Evolutionary conservation across 768 basidiomycete species (phyloP), one percentile per base, ranked within the genome.

Genomic region (Termitomyces sp.): DNA sequence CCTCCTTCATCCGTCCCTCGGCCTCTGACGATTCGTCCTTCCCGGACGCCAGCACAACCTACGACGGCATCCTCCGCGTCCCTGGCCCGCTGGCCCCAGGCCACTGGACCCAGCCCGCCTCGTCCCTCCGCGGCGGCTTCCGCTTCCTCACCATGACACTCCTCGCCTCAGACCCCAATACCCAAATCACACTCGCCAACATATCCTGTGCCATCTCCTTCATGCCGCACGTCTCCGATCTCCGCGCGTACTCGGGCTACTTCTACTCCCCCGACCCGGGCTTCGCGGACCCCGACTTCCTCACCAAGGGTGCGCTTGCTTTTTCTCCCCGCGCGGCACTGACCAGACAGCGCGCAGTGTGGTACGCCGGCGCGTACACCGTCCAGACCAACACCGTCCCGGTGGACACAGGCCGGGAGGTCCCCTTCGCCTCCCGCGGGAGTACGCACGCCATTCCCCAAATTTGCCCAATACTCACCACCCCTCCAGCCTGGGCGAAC

Each of bases 321-420:
- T 12, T 5, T 6, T 33, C 12, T 51, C 3, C 9, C 26, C 13
- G n/a, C 7, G 7, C 39, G 39, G 1, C 18, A 3, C 18, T 39
- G 39, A 39, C 39, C 39, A 0, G 18, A 44, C n/a, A n/a, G 8
- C 28, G 3, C 28, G 3, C 45, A 79, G 77, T 83, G 3, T 84
- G 83, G 82, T 84, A 82, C 64, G 75, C 82, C 0, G 83, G 83
- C 5, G 82, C 82, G 3, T 85, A 85, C 62, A 85, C 83, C 0
- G 81, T 84, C 3, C 82, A 84, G 61, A 82, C 81, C 2, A 81
- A 82, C 58, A 82, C 79, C 0, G 78, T 82, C 0, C 69, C 81
- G 0, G 54, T 82, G 9, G 61, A 83, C 58, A 82, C 80, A 0
- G 83, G 82, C 0, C 68, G 82, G 20, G 68, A 75, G 56, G 75